These are phyloP conservation scores for Colletotrichum sojae DNA, from an alignment of 2,329 filamentous ascomycete species.

Conservation along the genomic window DNA sequence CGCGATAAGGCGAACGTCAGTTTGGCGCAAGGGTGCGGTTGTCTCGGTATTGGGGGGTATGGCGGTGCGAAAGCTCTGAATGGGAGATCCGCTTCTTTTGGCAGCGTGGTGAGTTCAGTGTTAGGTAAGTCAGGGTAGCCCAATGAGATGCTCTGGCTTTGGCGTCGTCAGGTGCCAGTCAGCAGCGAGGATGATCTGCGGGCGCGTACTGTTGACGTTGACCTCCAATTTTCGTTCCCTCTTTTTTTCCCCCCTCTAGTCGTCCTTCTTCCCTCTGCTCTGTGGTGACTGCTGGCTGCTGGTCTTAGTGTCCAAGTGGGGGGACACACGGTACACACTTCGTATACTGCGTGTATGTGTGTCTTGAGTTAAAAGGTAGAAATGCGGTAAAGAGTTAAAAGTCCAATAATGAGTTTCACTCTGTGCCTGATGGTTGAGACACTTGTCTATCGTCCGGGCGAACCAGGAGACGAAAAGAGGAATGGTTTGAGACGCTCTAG, in stretches of 20 bases:
- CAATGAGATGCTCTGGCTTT: constrained; percentile 11
- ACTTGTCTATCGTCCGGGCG: background rate
- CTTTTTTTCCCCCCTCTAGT: constrained; percentile 4
- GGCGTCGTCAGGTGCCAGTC: constrained; percentile 28
- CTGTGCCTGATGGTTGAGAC: background rate
- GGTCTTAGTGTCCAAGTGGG: background rate
- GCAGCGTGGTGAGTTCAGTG: constrained; percentile 29
- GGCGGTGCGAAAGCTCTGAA: constrained; percentile 37
- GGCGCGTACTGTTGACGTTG: background rate
- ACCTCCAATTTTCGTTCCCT: background rate
- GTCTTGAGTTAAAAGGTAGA: background rate
- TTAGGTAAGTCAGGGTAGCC: constrained; percentile 34
- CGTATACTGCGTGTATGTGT: background rate
- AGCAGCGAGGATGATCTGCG: constrained; percentile 18
- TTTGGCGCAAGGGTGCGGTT: constrained; percentile 38
- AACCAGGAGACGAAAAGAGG: background rate
- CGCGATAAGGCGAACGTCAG: constrained; percentile 30
- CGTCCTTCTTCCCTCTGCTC: background rate
- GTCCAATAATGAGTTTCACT: background rate
- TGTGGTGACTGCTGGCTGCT: background rate
- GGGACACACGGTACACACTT: constrained; percentile 8
- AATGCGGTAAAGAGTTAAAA: background rate
- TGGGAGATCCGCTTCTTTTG: constrained; percentile 35
- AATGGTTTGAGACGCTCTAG: background rate
- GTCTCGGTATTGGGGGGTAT: constrained; percentile 28